Conservation (phyloP, 2,329 filamentous ascomycete genomes). For the Fragosphaeria purpurea region DNA sequence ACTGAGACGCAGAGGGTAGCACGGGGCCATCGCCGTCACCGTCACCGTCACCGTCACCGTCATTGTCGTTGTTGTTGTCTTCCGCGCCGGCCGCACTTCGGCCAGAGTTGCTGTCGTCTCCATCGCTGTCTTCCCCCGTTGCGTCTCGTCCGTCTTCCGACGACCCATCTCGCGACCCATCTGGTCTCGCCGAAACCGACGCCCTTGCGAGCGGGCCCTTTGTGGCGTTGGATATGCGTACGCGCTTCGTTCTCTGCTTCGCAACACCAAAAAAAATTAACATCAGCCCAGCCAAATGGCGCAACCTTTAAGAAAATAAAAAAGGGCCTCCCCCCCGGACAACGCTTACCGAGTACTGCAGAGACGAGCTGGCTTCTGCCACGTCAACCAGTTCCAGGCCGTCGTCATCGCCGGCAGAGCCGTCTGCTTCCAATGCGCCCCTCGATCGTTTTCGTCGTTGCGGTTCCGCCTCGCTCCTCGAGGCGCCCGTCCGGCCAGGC, state of each 20-base stretch:
- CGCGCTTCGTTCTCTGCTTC: conserved; percentile 23
- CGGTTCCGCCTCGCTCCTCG: not conserved
- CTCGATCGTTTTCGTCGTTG: conserved; percentile 33
- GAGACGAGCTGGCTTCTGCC: conserved; percentile 31
- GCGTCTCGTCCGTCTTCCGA: not conserved
- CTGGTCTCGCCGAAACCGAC: too few relatives aligned
- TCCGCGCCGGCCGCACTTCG: not conserved
- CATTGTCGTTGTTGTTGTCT: not conserved
- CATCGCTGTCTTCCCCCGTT: not conserved
- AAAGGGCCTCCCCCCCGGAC: not conserved
- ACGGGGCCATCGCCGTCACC: conserved; percentile 19
- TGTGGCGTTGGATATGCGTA: conserved; percentile 22
- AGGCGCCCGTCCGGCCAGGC: conserved; percentile 17
- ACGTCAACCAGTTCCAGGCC: conserved; percentile 21
- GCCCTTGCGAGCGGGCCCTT: too few relatives aligned
- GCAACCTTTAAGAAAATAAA: too few relatives aligned
- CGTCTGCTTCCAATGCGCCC: conserved; percentile 22
- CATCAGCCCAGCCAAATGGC: too few relatives aligned
- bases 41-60: conserved; percentile 13
- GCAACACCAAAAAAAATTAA: too few relatives aligned
- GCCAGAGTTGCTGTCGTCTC: too few relatives aligned
- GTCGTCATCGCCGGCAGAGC: conserved; percentile 19
- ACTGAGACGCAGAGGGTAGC: conserved; percentile 45
- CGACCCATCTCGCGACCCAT: too few relatives aligned
- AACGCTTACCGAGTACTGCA: conserved; percentile 27